Base-by-base conservation (phyloP, 495 filamentous ascomycete species). In the Aspergillus baeticus region DNA sequence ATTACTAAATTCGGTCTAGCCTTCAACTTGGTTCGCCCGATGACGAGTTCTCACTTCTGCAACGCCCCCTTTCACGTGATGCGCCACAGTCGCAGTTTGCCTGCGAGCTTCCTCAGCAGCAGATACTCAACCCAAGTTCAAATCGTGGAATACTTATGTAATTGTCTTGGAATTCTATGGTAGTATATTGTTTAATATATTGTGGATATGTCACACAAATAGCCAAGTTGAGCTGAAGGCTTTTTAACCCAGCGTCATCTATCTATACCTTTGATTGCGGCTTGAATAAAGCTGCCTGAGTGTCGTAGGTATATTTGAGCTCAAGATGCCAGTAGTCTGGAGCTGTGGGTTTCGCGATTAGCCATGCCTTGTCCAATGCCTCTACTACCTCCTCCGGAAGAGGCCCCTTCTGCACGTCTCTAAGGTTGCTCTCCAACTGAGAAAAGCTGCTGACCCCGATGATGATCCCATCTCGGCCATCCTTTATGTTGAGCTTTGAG, bases 301-400 rank as follows among this genome's bases (percentile, higher is more conserved):
- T 89, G 63, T 92, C 81, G 63, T 92, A 92, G 4, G 75, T 81
- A 60, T 92, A 93, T 71, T 87, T 80, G 54, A 94, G 67, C 48
- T 90, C 86, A 42, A 85, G 64, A 56, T 92, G 89, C 88, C 88
- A 94, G 60, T 91, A 93, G 41, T 85, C 79, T 6, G 82, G 70
- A 10, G 85, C 80, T n/a, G 86, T 83, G 8, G 80, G 61, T 78
- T 92, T 90, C 10, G 79, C 68, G 13, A 91, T 59, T 60, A 80
- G 38, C 77, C 79, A 81, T 17, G 91, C 92, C 71, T 91, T 78
- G 65, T 96, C 91, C 48, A 96, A 71, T 18, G 81, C 87, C 64
- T 87, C 69, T 15, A 96, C 79, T 20, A 96, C 88, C 46, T 94
- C 91, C 41, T 92, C 83, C 0, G 92, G 92, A 46, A 97, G 71